Base-by-base conservation (phyloP, 2,329 filamentous ascomycete genomes). In the Calonectria montana region DNA sequence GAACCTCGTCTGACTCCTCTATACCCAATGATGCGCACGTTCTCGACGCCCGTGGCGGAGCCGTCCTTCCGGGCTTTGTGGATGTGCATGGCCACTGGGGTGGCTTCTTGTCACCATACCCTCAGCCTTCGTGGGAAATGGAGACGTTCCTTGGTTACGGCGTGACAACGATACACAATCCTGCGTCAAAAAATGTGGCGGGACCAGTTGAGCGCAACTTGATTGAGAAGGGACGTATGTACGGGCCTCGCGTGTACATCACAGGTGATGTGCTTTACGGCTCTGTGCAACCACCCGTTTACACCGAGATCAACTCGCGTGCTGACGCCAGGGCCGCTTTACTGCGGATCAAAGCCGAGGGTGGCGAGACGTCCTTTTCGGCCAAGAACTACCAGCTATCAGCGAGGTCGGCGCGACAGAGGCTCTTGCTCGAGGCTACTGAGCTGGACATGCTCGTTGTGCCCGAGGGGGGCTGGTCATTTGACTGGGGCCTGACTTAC, bases 1-100 rank as follows among this genome's bases (percentile, higher is more conserved):
- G 41, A 2, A 8, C 41, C 8, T 41, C 2, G 4, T 48, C 61
- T 15, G 7, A 31, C 4, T 3, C 25, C 27, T 16, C 16, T 16
- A 31, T 64, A 4, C 18, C 39, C 2, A 15, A 2, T 8, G 15
- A 64, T 27, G n/a, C 61, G 15, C 5, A 31, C 4, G 15, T 48
- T 18, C 21, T 64, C 3, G 41, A 64, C 43, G 61, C 27, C 8
- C 27, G 15, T 4, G 61, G 61, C 4, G 61, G 61, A 5, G 61
- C 61, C 3, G 41, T 64, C 23, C 31, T 64, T 15, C 61, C 61
- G 6, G 61, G 61, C n/a, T 64, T 48, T 25, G 27, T 64, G 8
- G 61, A 64, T 13, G 15, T 64, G 4, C 61, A 64, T 35, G 61
- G 61, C 6, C 61, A 64, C 41, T 64, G 61, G 61, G 61, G 61